Conservation (phyloP, 2,329 filamentous ascomycete species). For the Harringtonia aguacate region DNA sequence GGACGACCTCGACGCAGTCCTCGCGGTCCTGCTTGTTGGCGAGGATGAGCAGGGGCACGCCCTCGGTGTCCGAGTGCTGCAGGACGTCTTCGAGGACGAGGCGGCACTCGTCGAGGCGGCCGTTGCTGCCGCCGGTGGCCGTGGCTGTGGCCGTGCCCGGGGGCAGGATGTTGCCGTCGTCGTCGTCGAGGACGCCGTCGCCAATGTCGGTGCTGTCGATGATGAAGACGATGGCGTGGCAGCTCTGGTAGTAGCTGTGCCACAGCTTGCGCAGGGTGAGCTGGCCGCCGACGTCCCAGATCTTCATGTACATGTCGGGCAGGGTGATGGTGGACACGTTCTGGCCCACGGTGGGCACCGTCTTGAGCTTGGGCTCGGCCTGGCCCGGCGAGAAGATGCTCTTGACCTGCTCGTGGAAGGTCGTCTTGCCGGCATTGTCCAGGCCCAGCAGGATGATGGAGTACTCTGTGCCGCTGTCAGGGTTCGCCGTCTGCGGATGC, state of each 20-base stretch:
- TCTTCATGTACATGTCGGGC: slow-evolving; percentile 92
- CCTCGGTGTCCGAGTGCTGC: slow-evolving; percentile 76
- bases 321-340: slow-evolving; percentile 89
- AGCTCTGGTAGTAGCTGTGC: slow-evolving; percentile 90
- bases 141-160: background rate
- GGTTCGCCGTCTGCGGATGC: background rate
- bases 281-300: slow-evolving; percentile 97
- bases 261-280: slow-evolving; percentile 79
- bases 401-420: slow-evolving; percentile 94
- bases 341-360: slow-evolving; percentile 92
- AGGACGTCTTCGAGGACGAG: slow-evolving; percentile 84
- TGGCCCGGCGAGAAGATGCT: slow-evolving; percentile 61
- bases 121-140: slow-evolving; percentile 20
- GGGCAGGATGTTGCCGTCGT: background rate
- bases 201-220: slow-evolving; percentile 93
- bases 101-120: slow-evolving; percentile 77
- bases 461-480: slow-evolving; percentile 54
- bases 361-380: slow-evolving; percentile 61
- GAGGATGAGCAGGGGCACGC: slow-evolving; percentile 82
- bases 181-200: slow-evolving; percentile 52
- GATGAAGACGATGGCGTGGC: slow-evolving; percentile 95
- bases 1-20: slow-evolving; percentile 93
- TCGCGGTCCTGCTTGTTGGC: slow-evolving; percentile 98
- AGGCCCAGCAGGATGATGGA: slow-evolving; percentile 93
- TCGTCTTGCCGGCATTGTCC: slow-evolving; percentile 97